Evolutionary conservation across 2,329 filamentous ascomycete species (phyloP), one percentile per base, ranked within the genome.

Genomic region (Trichoderma semiorbis): DNA sequence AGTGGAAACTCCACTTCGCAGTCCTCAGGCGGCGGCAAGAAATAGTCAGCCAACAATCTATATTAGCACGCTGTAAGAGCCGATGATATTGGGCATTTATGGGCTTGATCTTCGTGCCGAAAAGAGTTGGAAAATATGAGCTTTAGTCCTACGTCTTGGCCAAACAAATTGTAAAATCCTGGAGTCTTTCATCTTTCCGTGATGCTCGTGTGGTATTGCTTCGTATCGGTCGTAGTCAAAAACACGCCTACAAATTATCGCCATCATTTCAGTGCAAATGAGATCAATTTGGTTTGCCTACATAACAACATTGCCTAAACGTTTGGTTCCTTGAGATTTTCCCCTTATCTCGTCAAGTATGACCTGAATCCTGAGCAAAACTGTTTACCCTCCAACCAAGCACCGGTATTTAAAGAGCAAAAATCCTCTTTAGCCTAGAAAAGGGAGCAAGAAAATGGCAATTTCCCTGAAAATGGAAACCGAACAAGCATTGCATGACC

Each of bases 1-100:
- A 82, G 83, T 70, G 87, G 85, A 36, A 34, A 69, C 28, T 55
- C 65, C 5, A 53, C 55, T 7, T 72, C 69, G 28, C 63, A 21
- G 58, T 72, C 68, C 32, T n/a, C 32, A 10, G 47, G 72, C n/a
- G 69, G 60, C 70, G 70, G 60, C 69, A 60, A 61, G 26, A 71
- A 71, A 63, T 67, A 67, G 63, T 7, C 5, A 28, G 21, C 21
- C 36, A 43, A 43, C 16, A 43, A 16, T 16, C 7, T 21, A 21
- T 39, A 3, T 5, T 53, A 16, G 16, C 55, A 24, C n/a, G n/a
- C 3, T 0, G 39, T 7, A 16, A 10, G 7, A 47, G 34, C n/a
- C 10, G 26, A 14, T 39, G 11, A 1, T 18, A 11, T 14, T 5
- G 7, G 14, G 14, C 1, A 18, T 16, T 21, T 7, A 12, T 12